These are phyloP conservation scores for Aechmea fasciata DNA, from an alignment of 176 grass and related monocot genomes.

Conservation along the genomic window DNA sequence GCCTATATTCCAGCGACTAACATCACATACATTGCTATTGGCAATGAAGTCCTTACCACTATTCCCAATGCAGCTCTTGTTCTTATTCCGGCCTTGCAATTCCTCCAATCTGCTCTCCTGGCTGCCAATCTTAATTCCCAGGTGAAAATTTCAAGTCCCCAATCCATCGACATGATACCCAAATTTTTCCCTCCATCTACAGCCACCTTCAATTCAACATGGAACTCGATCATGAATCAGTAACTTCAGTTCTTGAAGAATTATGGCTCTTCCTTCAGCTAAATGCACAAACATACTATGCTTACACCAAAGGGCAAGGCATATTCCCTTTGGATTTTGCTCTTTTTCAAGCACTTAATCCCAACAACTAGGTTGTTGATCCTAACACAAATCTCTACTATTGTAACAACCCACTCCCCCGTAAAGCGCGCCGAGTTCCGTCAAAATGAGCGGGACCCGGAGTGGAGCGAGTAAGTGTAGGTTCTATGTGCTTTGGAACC, in stretches of 20 bases:
- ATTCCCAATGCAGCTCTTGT: slow-evolving; percentile 85
- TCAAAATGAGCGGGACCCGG: too few relatives aligned
- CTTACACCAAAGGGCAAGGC: slow-evolving; percentile 64
- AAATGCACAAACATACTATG: slow-evolving; percentile 93
- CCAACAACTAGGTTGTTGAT: slow-evolving; percentile 70
- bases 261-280: slow-evolving; percentile 75
- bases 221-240: slow-evolving; percentile 63
- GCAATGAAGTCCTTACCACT: slow-evolving; percentile 66
- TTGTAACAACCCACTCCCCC: too few relatives aligned
- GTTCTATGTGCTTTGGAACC: too few relatives aligned
- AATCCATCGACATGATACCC: slow-evolving; percentile 60
- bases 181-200: slow-evolving; percentile 88
- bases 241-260: slow-evolving; percentile 82
- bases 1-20: slow-evolving; percentile 72
- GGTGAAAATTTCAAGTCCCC: slow-evolving; percentile 77
- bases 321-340: slow-evolving; percentile 92
- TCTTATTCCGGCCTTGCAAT: slow-evolving; percentile 74
- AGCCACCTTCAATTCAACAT: slow-evolving; percentile 86
- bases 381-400: slow-evolving; percentile 78
- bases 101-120: slow-evolving; percentile 79
- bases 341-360: slow-evolving; percentile 61
- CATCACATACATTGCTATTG: slow-evolving; percentile 89
- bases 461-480: too few relatives aligned
- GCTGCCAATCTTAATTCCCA: slow-evolving; percentile 85
- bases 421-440: too few relatives aligned